Evolutionary conservation across 306 rosid species (phyloP).

Genomic region (Rosa rugosa): DNA sequence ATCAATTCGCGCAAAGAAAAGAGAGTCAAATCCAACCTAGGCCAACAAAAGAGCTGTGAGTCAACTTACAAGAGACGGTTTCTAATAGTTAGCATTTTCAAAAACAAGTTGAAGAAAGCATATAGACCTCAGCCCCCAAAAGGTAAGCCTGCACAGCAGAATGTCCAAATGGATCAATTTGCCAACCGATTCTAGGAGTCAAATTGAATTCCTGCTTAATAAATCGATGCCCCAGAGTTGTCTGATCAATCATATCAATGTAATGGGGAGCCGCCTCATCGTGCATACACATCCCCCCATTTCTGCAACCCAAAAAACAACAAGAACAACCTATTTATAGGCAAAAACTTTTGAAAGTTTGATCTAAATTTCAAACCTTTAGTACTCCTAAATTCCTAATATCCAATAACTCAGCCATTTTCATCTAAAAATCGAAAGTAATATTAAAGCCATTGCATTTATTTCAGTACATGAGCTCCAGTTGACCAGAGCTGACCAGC

Average conservation of each 20-base stretch:
- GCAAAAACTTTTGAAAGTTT: background rate
- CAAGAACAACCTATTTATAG: background rate
- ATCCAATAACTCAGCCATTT: background rate
- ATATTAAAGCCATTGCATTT: background rate
- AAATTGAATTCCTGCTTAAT: conserved; percentile 57
- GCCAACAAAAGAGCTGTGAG: conserved; percentile 1
- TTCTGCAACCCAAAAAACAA: conserved; percentile 41
- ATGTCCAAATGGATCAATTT: conserved; percentile 92
- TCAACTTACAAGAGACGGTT: background rate
- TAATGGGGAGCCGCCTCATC: conserved; percentile 88
- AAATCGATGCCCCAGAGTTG: conserved; percentile 78
- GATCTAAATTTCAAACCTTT: background rate
- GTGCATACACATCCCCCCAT: conserved; percentile 94
- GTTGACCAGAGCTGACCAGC: conserved; percentile 70
- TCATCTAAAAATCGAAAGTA: background rate
- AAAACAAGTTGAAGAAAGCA: background rate
- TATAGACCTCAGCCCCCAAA: conserved; percentile 65
- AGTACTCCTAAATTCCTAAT: background rate
- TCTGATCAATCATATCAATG: conserved; percentile 93
- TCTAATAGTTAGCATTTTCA: background rate
- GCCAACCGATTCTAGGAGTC: conserved; percentile 84
- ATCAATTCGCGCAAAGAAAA: conserved; percentile 41
- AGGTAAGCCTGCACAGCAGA: conserved; percentile 83
- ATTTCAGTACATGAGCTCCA: conserved; percentile 66
- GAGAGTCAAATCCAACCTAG: conserved; percentile 45